A percentile compares a stretch with the other conserved stretches of the same genome.
These are phyloP conservation scores for Dujonia santamariae DNA, from an alignment of 1,139 yeast species.

Conservation along the genomic window DNA sequence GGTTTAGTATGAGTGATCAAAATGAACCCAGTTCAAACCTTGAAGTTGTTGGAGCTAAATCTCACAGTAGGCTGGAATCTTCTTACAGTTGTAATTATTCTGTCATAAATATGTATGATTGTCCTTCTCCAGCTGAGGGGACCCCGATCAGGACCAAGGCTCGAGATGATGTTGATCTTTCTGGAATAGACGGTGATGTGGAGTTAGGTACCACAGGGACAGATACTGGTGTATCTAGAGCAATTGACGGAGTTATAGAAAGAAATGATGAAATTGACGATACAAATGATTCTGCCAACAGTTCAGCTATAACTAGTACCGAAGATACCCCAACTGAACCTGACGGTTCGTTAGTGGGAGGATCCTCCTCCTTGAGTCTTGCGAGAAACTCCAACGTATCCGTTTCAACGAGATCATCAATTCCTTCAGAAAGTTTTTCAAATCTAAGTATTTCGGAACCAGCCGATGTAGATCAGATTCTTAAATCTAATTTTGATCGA, in stretches of 20 bases:
- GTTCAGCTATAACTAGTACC: too few species aligned
- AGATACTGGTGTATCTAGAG: background rate
- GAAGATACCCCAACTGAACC: too few species aligned
- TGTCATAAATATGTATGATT: constrained; percentile 25
- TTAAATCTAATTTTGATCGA: constrained; percentile 53
- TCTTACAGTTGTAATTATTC: constrained; percentile 36
- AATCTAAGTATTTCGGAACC: constrained; percentile 1
- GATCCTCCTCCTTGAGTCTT: background rate
- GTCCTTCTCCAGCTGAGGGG: constrained; percentile 11
- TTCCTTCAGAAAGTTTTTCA: background rate
- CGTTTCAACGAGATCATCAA: constrained; percentile 2
- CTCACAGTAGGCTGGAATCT: constrained; percentile 28
- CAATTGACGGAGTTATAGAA: background rate
- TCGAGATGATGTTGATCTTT: background rate
- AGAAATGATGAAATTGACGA: background rate
- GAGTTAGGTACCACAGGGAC: background rate
- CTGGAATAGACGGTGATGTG: background rate
- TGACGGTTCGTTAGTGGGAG: too few species aligned
- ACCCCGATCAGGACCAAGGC: background rate
- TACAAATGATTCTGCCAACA: background rate
- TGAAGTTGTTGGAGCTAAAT: too few species aligned
- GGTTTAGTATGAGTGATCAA: too few species aligned
- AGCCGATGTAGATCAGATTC: background rate
- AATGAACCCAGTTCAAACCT: too few species aligned
- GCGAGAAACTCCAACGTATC: constrained; percentile 1